Percentiles rank a stretch among this genome's conserved stretches.
These are phyloP conservation scores for Cyberlindnera japonica DNA, from an alignment of 805 yeast genomes.

Conservation along the genomic window DNA sequence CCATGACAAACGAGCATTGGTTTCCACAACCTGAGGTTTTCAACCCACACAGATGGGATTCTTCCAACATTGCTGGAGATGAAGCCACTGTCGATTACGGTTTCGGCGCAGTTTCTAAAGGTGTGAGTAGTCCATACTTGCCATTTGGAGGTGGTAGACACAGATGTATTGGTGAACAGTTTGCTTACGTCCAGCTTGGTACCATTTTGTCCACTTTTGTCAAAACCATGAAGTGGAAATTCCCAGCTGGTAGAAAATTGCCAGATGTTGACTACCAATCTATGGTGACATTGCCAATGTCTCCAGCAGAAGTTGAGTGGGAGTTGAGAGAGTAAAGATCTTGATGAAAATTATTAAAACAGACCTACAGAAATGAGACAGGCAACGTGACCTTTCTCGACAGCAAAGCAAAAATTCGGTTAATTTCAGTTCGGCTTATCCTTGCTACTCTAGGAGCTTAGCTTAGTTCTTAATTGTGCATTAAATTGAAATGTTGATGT, in stretches of 20 bases:
- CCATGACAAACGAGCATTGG: conserved; percentile 70
- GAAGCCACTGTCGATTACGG: conserved; percentile 81
- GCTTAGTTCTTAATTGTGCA: background rate
- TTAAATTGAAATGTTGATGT: background rate
- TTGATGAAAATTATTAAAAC: too few species aligned
- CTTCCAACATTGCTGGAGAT: conserved; percentile 28
- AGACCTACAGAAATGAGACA: too few species aligned
- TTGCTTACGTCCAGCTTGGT: conserved; percentile 92
- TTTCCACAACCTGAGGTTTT: conserved; percentile 73
- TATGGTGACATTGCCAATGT: conserved; percentile 89
- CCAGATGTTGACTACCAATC: conserved; percentile 78
- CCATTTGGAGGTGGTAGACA: conserved; percentile 99
- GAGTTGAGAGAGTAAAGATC: conserved; percentile 48
- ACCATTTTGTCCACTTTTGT: conserved; percentile 73
- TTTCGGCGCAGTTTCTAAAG: conserved; percentile 94
- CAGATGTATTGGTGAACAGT: conserved; percentile 98
- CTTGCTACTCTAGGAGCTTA: too few species aligned
- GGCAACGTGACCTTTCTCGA: too few species aligned
- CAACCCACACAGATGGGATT: conserved; percentile 88
- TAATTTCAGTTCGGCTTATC: too few species aligned
- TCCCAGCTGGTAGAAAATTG: conserved; percentile 49
- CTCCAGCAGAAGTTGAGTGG: conserved; percentile 71
- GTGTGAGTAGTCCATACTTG: conserved; percentile 91
- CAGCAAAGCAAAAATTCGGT: too few species aligned
- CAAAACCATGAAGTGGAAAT: conserved; percentile 73